phyloP scores from a whole-genome alignment of 2,329 filamentous ascomycete species.

The Fusarium neocosmosporiellum region DNA sequence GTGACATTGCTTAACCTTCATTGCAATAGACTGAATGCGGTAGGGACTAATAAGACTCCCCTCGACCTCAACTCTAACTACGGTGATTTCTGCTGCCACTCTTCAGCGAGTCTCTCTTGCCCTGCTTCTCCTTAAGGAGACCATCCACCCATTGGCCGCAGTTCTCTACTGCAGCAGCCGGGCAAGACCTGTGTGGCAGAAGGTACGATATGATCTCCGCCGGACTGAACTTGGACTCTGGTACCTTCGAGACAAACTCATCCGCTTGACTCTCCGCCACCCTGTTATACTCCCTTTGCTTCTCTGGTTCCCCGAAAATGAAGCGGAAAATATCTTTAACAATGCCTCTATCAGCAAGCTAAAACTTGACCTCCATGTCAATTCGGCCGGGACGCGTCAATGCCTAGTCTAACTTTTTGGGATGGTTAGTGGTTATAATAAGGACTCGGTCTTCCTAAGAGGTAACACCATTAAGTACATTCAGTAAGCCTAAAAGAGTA shows the following conservation, averaged over 20 bases:
- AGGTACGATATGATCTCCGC: slow-evolving; percentile 55
- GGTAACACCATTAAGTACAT: slow-evolving; percentile 36
- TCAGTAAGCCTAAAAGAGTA: slow-evolving; percentile 36
- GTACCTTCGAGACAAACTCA: slow-evolving; percentile 57
- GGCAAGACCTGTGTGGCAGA: slow-evolving; percentile 1
- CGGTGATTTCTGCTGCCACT: not conserved
- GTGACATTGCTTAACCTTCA: too few relatives aligned
- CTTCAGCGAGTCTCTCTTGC: not conserved
- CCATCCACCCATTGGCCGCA: slow-evolving; percentile 8
- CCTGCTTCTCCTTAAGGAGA: slow-evolving; percentile 20
- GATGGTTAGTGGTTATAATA: slow-evolving; percentile 43
- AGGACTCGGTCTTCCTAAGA: slow-evolving; percentile 37
- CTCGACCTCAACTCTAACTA: too few relatives aligned
- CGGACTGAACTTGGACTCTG: slow-evolving; percentile 60
- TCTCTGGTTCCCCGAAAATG: slow-evolving; percentile 14
- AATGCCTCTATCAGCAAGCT: slow-evolving; percentile 5
- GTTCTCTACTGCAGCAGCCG: slow-evolving; percentile 13
- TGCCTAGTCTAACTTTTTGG: slow-evolving; percentile 37
- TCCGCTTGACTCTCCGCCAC: slow-evolving; percentile 1
- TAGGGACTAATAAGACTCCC: too few relatives aligned
- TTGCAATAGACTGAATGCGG: too few relatives aligned
- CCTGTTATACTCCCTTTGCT: not conserved
- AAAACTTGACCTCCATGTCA: slow-evolving; percentile 64
- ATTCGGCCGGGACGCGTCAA: slow-evolving; percentile 57
- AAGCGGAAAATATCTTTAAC: slow-evolving; percentile 14